Percentiles rank a stretch among this genome's conserved stretches.
Evolutionary conservation across 2,329 filamentous ascomycete genomes (phyloP).

Genomic region (Mariannaea elegans): DNA sequence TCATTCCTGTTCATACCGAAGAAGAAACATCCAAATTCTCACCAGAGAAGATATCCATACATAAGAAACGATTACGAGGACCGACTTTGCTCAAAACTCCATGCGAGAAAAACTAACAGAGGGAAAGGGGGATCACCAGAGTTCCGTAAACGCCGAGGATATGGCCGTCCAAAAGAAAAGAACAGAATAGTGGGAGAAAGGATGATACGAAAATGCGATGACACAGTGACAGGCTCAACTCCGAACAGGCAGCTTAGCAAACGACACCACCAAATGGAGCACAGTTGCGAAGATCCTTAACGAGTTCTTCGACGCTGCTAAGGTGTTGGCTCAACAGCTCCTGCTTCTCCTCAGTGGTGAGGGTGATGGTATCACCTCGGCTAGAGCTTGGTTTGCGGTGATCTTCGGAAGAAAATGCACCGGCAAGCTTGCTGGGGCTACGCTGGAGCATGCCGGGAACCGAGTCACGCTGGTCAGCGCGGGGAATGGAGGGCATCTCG

Average conservation of each 20-base stretch:
- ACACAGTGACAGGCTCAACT: not conserved
- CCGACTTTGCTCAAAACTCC: constrained; percentile 37
- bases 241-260: constrained; percentile 44
- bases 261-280: constrained; percentile 75
- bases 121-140: constrained; percentile 10
- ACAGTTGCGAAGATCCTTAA: constrained; percentile 82
- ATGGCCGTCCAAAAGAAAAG: constrained; percentile 5
- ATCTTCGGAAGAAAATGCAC: constrained; percentile 58
- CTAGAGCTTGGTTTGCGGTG: constrained; percentile 46
- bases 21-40: constrained; percentile 34
- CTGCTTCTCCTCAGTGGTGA: constrained; percentile 84
- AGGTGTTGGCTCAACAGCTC: constrained; percentile 78
- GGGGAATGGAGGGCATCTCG: constrained; percentile 72
- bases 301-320: constrained; percentile 83
- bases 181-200: not conserved
- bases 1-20: constrained; percentile 35
- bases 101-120: constrained; percentile 27
- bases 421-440: constrained; percentile 73
- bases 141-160: constrained; percentile 30
- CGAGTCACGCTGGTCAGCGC: constrained; percentile 55
- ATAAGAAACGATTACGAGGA: constrained; percentile 34
- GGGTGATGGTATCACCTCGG: constrained; percentile 50
- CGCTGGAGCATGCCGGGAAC: constrained; percentile 66
- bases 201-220: not conserved
- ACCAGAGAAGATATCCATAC: constrained; percentile 23